phyloP scores from a whole-genome alignment of 169 alveolate genomes.

The Amoebophrya sp. region DNA sequence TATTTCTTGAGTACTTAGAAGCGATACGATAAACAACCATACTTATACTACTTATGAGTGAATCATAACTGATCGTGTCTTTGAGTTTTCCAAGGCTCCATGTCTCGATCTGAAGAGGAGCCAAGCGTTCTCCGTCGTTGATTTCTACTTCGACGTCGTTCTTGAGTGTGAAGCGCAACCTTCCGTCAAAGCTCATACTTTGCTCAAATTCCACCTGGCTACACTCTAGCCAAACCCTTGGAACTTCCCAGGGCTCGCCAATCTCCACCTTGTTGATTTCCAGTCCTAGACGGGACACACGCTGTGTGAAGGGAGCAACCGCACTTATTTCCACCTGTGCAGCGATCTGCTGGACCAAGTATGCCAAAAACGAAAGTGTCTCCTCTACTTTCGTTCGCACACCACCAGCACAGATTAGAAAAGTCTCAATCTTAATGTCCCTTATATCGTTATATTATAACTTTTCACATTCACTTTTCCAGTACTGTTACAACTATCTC shows the following conservation, averaged over 20 bases:
- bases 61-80: background rate
- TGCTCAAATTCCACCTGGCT: background rate
- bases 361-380: background rate
- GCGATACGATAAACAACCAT: too few relatives aligned
- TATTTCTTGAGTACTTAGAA: too few relatives aligned
- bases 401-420: too few relatives aligned
- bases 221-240: background rate
- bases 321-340: background rate
- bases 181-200: background rate
- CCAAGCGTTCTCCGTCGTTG: background rate
- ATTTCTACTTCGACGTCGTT: background rate
- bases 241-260: background rate
- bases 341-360: background rate
- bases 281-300: background rate
- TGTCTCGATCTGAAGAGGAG: background rate
- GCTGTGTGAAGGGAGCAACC: background rate
- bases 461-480: too few relatives aligned
- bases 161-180: background rate
- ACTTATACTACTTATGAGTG: too few relatives aligned
- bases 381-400: background rate
- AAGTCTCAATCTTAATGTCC: too few relatives aligned
- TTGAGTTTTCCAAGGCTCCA: background rate
- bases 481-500: too few relatives aligned
- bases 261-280: background rate
- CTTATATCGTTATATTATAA: too few relatives aligned